Evolutionary conservation across 23 red algal genomes (phyloP).

Genomic region (Gracilaria gracilis): DNA sequence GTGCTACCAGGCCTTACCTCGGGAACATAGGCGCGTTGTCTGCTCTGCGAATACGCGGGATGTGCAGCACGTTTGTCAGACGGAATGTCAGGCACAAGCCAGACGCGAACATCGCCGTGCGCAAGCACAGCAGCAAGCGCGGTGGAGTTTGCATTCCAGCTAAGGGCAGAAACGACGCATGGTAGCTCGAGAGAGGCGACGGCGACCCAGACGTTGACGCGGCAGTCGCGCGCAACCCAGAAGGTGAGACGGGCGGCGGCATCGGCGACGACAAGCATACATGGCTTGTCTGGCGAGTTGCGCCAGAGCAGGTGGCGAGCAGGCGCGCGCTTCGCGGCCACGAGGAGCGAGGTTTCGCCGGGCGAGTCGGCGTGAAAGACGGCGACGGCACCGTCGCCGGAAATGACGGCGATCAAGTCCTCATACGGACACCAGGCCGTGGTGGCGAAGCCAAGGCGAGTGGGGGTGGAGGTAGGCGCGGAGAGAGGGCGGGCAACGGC

Average conservation of each 20-base stretch:
- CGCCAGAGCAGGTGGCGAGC: slow-evolving; percentile 79
- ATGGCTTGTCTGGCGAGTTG: slow-evolving; percentile 40
- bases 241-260: slow-evolving; percentile 75
- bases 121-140: slow-evolving; percentile 60
- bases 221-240: slow-evolving; percentile 70
- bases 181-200: slow-evolving; percentile 29
- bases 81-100: slow-evolving; percentile 45
- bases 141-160: slow-evolving; percentile 58
- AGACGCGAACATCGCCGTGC: slow-evolving; percentile 62
- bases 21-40: slow-evolving; percentile 26
- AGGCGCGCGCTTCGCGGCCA: slow-evolving; percentile 62
- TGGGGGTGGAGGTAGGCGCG: slow-evolving; percentile 32
- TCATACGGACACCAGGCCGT: slow-evolving; percentile 61
- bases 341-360: slow-evolving; percentile 70
- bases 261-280: slow-evolving; percentile 76
- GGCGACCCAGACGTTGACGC: slow-evolving; percentile 81
- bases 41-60: not conserved
- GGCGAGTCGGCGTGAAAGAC: slow-evolving; percentile 79
- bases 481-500: slow-evolving; percentile 68
- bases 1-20: not conserved
- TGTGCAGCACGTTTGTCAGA: not conserved
- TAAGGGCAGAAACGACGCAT: slow-evolving; percentile 40
- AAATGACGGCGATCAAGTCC: slow-evolving; percentile 72
- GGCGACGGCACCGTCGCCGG: slow-evolving; percentile 69
- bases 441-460: slow-evolving; percentile 70